Conservation (phyloP, 495 filamentous ascomycete species). For the Aspergillus nanangensis region DNA sequence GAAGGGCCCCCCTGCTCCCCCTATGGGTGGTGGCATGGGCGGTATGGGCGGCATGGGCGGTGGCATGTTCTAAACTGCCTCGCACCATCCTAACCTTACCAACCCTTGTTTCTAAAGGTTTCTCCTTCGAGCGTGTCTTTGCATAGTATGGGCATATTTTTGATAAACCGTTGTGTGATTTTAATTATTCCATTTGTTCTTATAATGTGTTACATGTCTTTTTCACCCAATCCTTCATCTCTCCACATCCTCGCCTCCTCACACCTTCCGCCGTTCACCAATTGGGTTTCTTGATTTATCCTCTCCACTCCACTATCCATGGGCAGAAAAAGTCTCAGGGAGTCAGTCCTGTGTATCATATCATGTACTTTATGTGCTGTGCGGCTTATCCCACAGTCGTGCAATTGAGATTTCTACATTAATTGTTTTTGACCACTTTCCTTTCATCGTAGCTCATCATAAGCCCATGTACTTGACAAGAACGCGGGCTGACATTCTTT, state of each 20-base stretch:
- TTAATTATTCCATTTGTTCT: constrained; percentile 21
- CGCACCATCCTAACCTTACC: constrained; percentile 8
- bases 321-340: constrained; percentile 19
- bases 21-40: constrained; percentile 62
- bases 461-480: no score
- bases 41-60: constrained; percentile 63
- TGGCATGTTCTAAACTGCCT: constrained; percentile 43
- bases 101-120: constrained; percentile 18
- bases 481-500: no score
- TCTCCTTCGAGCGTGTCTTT: constrained; percentile 36
- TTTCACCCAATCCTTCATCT: constrained; percentile 3
- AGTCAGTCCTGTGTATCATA: constrained; percentile 28
- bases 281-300: constrained; percentile 10
- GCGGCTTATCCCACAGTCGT: neutral
- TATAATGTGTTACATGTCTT: constrained; percentile 51
- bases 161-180: constrained; percentile 21
- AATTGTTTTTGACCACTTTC: constrained; percentile 6
- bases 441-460: neutral
- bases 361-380: constrained; percentile 18
- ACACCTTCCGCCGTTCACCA: constrained; percentile 1
- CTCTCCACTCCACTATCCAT: constrained; percentile 23
- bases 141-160: constrained; percentile 38
- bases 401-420: constrained; percentile 8
- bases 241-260: constrained; percentile 9
- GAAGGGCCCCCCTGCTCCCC: constrained; percentile 58